Conservation (phyloP, 345 rosid genomes). For the Zanthoxylum bungeanum region DNA sequence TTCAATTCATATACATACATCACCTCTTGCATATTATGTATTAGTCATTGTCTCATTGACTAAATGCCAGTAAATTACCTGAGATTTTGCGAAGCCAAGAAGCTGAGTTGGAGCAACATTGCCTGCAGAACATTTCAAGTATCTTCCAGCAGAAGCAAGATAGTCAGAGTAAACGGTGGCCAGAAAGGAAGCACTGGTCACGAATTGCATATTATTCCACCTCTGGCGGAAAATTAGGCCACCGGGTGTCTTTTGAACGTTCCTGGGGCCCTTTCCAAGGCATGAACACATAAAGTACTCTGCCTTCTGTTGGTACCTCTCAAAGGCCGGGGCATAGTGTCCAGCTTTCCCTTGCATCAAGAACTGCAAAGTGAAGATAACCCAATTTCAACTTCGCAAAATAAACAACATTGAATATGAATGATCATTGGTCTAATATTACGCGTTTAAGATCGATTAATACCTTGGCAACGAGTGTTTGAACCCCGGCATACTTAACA, state of each 20-base stretch:
- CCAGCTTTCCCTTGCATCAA: conserved; percentile 93
- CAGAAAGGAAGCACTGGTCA: conserved; percentile 82
- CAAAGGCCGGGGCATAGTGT: conserved; percentile 55
- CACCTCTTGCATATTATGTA: not conserved
- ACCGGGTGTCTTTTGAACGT: conserved; percentile 82
- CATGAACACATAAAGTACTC: conserved; percentile 89
- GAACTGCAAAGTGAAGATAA: conserved; percentile 39
- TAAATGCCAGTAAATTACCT: conserved; percentile 36
- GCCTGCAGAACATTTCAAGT: conserved; percentile 61
- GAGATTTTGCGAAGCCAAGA: conserved; percentile 78
- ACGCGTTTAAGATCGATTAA: not conserved
- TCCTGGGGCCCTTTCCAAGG: conserved; percentile 62
- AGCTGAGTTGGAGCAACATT: conserved; percentile 60
- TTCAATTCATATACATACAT: not conserved
- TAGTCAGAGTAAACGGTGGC: conserved; percentile 78
- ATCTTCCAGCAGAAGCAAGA: conserved; percentile 61
- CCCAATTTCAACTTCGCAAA: not conserved
- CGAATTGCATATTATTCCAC: conserved; percentile 98
- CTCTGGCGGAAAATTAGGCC: conserved; percentile 87
- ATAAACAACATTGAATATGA: not conserved
- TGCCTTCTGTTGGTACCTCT: conserved; percentile 75
- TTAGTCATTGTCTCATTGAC: not conserved
- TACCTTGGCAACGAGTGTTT: conserved; percentile 94
- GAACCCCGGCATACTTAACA: conserved; percentile 95
- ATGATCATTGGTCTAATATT: not conserved